Base-by-base conservation (phyloP, 75 land plant genomes). In the Pinus albicaulis region DNA sequence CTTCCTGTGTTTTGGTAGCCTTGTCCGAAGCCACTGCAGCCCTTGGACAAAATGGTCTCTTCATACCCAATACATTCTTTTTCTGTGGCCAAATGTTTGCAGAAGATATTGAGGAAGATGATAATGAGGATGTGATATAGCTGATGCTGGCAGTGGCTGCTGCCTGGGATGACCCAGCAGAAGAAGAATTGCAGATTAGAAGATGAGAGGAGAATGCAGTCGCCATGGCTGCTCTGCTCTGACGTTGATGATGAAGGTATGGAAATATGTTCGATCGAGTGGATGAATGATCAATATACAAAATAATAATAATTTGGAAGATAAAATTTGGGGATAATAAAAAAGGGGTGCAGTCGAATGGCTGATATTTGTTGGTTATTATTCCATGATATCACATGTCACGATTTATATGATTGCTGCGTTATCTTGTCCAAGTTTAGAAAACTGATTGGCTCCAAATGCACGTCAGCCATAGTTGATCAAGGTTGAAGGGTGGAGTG, bases 201-300 rank as follows among this genome's bases (percentile, higher is more conserved):
- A 64, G 68, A 64, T 65, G n/a, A 15, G 71, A 68, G 71, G 48
- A 41, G 23, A 68, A 68, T 11, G 23, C 53, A n/a, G n/a, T 19
- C 44, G 41, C 71, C 4, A 44, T 38, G 6, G 71, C 44, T 31
- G 68, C 68, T 17, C 41, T 68, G 71, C 22, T 68, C 13, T 2
- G 31, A 4, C 13, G 15, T 19, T 38, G 20, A 1, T 41, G 38
- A 20, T 22, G 4, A 19, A 20, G 38, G 23, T n/a, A 20, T 19
- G 38, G 71, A 22, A 41, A 38, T n/a, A 10, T 68, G 53, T 10
- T 61, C 28, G 71, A 68, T 68, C 13, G 41, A 7, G 16, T 19
- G 52, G 41, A 41, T 20, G 71, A 44, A n/a, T 68, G 7, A 23
- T 22, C 38, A 68, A 41, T 41, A 68, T 68, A 3, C 48, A 20